Conservation (phyloP, 768 basidiomycete genomes). For the Naganishia kalamii region DNA sequence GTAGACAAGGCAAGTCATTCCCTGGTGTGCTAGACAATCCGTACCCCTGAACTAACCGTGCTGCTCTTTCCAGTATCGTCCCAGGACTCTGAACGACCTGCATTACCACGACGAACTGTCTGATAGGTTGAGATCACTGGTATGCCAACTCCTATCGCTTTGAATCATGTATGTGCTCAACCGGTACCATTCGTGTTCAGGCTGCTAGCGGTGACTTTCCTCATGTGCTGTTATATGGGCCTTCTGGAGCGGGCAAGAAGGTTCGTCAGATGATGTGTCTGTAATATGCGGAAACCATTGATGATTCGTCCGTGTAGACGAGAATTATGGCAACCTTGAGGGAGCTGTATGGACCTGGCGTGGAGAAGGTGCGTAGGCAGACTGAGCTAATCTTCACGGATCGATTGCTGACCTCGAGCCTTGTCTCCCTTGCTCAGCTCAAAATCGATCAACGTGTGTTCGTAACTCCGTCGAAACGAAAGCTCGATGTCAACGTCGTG, state of each 20-base stretch:
- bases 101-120: conserved; percentile 83
- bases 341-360: conserved; percentile 82
- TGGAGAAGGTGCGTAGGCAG: conserved; percentile 67
- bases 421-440: conserved; percentile 57
- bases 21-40: not conserved
- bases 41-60: not conserved
- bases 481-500: conserved; percentile 91
- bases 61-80: conserved; percentile 61
- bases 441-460: conserved; percentile 98
- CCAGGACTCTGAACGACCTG: conserved; percentile 71
- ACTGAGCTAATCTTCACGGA: not conserved
- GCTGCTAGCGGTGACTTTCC: conserved; percentile 90
- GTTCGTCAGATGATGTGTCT: conserved; percentile 25
- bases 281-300: not conserved
- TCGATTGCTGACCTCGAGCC: not conserved
- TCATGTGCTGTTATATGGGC: conserved; percentile 95
- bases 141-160: conserved; percentile 39
- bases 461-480: conserved; percentile 84
- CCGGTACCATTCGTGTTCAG: conserved; percentile 46
- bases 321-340: conserved; percentile 81
- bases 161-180: conserved; percentile 25
- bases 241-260: conserved; percentile 95
- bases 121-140: conserved; percentile 65
- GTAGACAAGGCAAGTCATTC: conserved; percentile 51
- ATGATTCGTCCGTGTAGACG: conserved; percentile 50